Conservation (phyloP, 257 asterid species). For the Handroanthus guayacan region DNA sequence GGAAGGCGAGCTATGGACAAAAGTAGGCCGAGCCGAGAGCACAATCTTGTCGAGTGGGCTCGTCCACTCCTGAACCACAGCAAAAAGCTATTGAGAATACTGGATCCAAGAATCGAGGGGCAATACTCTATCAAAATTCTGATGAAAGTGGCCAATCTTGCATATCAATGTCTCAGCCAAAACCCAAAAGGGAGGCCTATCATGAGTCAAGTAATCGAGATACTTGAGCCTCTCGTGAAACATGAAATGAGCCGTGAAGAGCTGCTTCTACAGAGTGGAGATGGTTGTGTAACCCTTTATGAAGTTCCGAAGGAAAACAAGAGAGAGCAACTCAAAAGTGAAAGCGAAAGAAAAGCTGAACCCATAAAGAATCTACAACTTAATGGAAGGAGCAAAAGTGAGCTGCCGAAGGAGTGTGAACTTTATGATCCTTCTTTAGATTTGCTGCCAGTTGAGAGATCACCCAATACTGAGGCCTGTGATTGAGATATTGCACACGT, state of each 20-base stretch:
- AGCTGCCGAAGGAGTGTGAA: conserved; percentile 64
- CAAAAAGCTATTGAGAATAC: conserved; percentile 74
- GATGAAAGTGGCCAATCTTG: conserved; percentile 78
- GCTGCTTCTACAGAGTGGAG: conserved; percentile 44
- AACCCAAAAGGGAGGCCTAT: conserved; percentile 91
- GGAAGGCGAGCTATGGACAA: conserved; percentile 94
- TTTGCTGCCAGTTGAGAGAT: too few relatives aligned
- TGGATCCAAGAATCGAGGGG: conserved; percentile 90
- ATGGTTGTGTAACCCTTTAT: conserved; percentile 70
- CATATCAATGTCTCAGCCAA: conserved; percentile 93
- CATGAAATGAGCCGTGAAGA: conserved; percentile 55
- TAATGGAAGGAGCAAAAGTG: conserved; percentile 72
- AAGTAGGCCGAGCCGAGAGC: conserved; percentile 91
- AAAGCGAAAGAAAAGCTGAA: conserved; percentile 45
- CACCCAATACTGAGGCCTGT: background rate
- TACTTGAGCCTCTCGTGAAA: conserved; percentile 74
- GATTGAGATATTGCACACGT: background rate
- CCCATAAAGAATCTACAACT: conserved; percentile 33
- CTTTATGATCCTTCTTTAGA: conserved; percentile 55
- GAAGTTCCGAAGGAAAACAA: conserved; percentile 56
- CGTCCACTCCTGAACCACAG: conserved; percentile 81
- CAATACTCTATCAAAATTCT: conserved; percentile 73
- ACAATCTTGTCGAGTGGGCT: conserved; percentile 94
- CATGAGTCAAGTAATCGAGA: conserved; percentile 87
- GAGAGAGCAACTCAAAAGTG: conserved; percentile 27